Conservation (phyloP, 2,329 filamentous ascomycete genomes). For the Podosphaera xanthii region DNA sequence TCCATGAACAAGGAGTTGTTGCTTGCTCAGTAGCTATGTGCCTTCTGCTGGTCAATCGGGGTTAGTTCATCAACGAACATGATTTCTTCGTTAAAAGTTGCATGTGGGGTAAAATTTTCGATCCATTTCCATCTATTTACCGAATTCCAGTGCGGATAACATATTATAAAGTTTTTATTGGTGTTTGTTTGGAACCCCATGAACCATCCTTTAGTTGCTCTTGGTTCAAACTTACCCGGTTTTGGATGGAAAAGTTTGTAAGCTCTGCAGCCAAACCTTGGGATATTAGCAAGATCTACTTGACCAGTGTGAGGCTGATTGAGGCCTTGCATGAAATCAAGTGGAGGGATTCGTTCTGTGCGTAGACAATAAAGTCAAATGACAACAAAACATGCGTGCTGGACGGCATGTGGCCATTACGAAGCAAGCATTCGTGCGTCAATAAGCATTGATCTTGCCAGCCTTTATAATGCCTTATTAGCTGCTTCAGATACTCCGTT, state of each 20-base stretch:
- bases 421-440: background rate
- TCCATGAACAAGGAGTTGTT: background rate
- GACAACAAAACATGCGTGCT: background rate
- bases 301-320: too few relatives aligned
- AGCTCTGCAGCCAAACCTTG: background rate
- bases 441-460: background rate
- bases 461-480: background rate
- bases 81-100: too few relatives aligned
- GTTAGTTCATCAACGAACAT: too few relatives aligned
- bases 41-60: too few relatives aligned
- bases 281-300: too few relatives aligned
- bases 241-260: background rate
- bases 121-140: too few relatives aligned
- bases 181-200: background rate
- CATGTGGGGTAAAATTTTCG: too few relatives aligned
- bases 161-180: background rate
- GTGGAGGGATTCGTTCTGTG: background rate
- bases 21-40: too few relatives aligned
- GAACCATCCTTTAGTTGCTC: background rate
- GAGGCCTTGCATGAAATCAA: background rate
- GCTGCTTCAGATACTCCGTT: background rate
- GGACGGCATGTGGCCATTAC: background rate
- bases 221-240: background rate
- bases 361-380: background rate
- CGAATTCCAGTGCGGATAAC: too few relatives aligned